These are phyloP conservation scores for Penicillium sp. DNA, from an alignment of 2,329 filamentous ascomycete species.

Conservation along the genomic window DNA sequence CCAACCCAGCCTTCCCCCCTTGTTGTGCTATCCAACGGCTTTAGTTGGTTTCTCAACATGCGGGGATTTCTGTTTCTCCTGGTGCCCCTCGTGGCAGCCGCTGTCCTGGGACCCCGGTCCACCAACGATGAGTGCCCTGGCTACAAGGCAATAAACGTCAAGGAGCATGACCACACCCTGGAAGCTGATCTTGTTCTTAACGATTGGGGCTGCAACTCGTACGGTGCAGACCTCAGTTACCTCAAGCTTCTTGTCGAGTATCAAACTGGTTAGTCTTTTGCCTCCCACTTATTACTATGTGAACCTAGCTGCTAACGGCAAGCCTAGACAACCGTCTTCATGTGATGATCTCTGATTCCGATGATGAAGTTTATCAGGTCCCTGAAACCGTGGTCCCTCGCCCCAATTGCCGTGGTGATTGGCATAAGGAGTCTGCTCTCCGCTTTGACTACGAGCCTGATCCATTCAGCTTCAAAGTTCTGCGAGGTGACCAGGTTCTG, in stretches of 20 bases:
- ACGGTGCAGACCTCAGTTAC: conserved; percentile 53
- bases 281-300: too few relatives aligned
- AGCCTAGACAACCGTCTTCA: conserved; percentile 59
- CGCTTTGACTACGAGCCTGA: conserved; percentile 48
- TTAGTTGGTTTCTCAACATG: conserved; percentile 19
- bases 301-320: not conserved
- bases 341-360: conserved; percentile 66
- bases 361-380: conserved; percentile 67
- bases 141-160: conserved; percentile 35
- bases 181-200: conserved; percentile 66
- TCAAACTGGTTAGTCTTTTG: conserved; percentile 53
- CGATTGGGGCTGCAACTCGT: conserved; percentile 58
- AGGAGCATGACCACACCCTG: conserved; percentile 44
- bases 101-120: conserved; percentile 17
- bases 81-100: conserved; percentile 27
- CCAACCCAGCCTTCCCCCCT: not conserved
- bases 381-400: conserved; percentile 63
- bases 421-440: conserved; percentile 41
- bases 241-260: conserved; percentile 57
- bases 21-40: conserved; percentile 5
- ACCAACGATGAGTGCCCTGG: conserved; percentile 30
- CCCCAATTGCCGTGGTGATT: conserved; percentile 43
- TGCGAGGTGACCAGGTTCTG: conserved; percentile 40
- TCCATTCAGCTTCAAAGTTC: conserved; percentile 64
- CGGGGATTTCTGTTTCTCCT: conserved; percentile 24